Conservation (phyloP, 345 rosid species). For the Abelmoschus esculentus region DNA sequence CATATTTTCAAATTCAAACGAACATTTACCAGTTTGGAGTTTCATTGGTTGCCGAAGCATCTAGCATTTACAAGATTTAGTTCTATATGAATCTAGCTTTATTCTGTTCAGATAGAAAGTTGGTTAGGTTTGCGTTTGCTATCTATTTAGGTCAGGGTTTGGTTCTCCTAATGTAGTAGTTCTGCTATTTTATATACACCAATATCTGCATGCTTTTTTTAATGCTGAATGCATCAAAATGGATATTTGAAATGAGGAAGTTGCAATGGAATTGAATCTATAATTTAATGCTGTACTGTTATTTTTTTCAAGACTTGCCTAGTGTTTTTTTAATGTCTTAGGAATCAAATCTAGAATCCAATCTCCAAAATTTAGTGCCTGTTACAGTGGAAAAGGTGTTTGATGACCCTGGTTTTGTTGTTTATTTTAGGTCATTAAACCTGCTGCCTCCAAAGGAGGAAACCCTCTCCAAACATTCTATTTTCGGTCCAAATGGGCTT, state of each 20-base stretch:
- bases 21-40: neutral
- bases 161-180: neutral
- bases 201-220: neutral
- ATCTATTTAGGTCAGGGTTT: neutral
- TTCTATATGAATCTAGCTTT: neutral
- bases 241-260: neutral
- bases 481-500: slow-evolving; percentile 85
- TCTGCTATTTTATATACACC: neutral
- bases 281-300: slow-evolving; percentile 1
- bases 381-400: slow-evolving; percentile 1
- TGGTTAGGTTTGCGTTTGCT: neutral
- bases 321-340: neutral
- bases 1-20: neutral
- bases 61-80: neutral
- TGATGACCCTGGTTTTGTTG: slow-evolving; percentile 10
- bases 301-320: neutral
- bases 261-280: neutral
- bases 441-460: slow-evolving; percentile 60
- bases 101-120: neutral
- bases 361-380: neutral
- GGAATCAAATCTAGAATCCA: neutral
- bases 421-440: slow-evolving; percentile 45
- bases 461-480: slow-evolving; percentile 82
- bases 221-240: slow-evolving; percentile 2
- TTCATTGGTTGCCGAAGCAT: neutral